Conservation (phyloP, 2,329 filamentous ascomycete species). For the Stemphylium vesicarium region DNA sequence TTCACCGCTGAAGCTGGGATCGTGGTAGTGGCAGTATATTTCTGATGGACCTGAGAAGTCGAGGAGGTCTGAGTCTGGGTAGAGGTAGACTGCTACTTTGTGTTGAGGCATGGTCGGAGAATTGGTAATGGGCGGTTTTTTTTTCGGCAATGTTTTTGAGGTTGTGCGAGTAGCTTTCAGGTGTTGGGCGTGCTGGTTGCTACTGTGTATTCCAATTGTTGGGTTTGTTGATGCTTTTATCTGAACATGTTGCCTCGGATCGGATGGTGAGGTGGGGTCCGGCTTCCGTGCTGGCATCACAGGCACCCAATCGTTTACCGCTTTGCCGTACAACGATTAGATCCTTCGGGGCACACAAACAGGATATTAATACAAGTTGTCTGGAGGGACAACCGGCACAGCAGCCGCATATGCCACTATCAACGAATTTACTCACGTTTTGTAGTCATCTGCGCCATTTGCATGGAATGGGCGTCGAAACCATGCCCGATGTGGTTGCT, state of each 20-base stretch:
- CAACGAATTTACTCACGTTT: no score
- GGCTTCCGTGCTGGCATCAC: slow-evolving; percentile 1
- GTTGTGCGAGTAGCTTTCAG: not conserved
- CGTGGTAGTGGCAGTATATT: slow-evolving; percentile 41
- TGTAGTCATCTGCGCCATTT: no score
- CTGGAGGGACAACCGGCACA: not conserved
- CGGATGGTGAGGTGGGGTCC: slow-evolving; percentile 5
- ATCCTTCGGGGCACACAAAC: not conserved
- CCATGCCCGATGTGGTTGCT: no score
- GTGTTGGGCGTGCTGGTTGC: not conserved
- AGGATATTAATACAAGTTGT: not conserved
- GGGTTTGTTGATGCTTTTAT: not conserved
- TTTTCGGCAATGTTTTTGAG: not conserved
- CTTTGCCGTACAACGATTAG: not conserved
- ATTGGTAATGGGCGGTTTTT: not conserved
- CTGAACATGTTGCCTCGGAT: not conserved
- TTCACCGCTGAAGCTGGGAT: slow-evolving; percentile 20
- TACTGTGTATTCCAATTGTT: not conserved
- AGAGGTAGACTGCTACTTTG: slow-evolving; percentile 50
- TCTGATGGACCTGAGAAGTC: slow-evolving; percentile 52
- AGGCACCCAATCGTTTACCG: not conserved
- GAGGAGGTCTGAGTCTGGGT: slow-evolving; percentile 49
- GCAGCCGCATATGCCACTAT: no score
- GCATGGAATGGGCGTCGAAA: no score
- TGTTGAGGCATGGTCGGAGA: slow-evolving; percentile 22